These are phyloP conservation scores for Paecilomyces dactylethromorphus DNA, from an alignment of 2,329 filamentous ascomycete species.

Conservation along the genomic window DNA sequence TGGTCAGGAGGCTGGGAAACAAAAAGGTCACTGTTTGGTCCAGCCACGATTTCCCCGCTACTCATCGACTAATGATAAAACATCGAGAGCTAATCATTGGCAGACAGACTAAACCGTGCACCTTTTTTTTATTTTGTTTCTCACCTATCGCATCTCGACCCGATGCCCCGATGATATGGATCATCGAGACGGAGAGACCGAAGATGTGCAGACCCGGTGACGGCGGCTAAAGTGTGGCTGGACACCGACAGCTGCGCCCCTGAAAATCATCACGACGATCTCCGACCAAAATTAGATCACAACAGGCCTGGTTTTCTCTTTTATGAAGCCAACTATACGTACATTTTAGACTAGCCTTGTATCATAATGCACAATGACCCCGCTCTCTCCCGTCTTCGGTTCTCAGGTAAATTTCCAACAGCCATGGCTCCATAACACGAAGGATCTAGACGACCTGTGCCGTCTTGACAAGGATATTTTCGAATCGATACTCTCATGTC, in stretches of 20 bases:
- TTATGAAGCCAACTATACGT: neutral
- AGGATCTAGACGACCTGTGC: neutral
- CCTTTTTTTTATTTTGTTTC: neutral
- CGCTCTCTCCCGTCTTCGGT: neutral
- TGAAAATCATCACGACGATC: neutral
- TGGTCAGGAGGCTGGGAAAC: constrained; percentile 3
- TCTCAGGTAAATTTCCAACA: neutral
- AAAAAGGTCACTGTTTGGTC: neutral
- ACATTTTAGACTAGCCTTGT: neutral
- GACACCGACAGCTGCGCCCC: neutral
- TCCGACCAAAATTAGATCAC: neutral
- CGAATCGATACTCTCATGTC: neutral
- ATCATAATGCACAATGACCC: neutral
- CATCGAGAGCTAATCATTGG: neutral
- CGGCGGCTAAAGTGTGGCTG: neutral
- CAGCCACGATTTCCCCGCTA: constrained; percentile 1
- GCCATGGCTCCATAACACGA: neutral
- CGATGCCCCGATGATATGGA: neutral
- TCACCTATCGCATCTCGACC: neutral
- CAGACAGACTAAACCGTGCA: constrained; percentile 1
- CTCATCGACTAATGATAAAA: neutral
- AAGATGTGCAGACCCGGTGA: neutral
- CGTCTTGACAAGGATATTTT: neutral
- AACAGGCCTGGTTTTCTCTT: neutral
- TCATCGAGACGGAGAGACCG: neutral